phyloP scores from a whole-genome alignment of 495 filamentous ascomycete genomes.

The Tuber indicum region DNA sequence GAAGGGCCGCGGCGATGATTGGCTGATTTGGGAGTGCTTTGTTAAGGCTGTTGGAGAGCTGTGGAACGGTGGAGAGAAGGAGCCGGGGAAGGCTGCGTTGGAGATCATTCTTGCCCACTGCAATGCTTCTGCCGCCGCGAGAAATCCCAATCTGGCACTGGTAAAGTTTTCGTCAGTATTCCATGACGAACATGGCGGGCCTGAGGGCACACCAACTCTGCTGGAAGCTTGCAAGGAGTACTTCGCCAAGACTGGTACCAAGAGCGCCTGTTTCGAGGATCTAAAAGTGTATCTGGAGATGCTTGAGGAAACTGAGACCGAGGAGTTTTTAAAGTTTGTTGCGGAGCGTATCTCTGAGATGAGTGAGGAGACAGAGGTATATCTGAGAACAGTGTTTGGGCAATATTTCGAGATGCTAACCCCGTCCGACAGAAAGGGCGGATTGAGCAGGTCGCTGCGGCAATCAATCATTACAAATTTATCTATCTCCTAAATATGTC shows the following conservation, averaged over 20 bases:
- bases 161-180: constrained; percentile 41
- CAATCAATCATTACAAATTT: constrained; percentile 54
- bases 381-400: constrained; percentile 7
- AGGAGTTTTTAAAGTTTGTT: constrained; percentile 45
- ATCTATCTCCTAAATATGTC: constrained; percentile 53
- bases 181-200: constrained; percentile 38
- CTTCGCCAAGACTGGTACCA: constrained; percentile 49
- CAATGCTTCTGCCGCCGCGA: constrained; percentile 40
- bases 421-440: constrained; percentile 26
- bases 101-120: constrained; percentile 41
- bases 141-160: constrained; percentile 42
- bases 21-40: constrained; percentile 52
- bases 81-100: constrained; percentile 31
- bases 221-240: constrained; percentile 48
- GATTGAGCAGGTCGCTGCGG: constrained; percentile 42
- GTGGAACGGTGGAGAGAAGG: constrained; percentile 37
- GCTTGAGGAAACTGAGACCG: constrained; percentile 44
- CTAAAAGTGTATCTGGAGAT: constrained; percentile 47
- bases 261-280: constrained; percentile 54
- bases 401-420: constrained; percentile 33
- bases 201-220: constrained; percentile 44
- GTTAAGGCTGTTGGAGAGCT: constrained; percentile 42
- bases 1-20: constrained; percentile 50
- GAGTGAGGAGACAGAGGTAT: constrained; percentile 43
- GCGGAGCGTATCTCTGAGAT: constrained; percentile 26